Conservation (phyloP, 1,284 basidiomycete genomes). For the Xerocomus minutiporus region DNA sequence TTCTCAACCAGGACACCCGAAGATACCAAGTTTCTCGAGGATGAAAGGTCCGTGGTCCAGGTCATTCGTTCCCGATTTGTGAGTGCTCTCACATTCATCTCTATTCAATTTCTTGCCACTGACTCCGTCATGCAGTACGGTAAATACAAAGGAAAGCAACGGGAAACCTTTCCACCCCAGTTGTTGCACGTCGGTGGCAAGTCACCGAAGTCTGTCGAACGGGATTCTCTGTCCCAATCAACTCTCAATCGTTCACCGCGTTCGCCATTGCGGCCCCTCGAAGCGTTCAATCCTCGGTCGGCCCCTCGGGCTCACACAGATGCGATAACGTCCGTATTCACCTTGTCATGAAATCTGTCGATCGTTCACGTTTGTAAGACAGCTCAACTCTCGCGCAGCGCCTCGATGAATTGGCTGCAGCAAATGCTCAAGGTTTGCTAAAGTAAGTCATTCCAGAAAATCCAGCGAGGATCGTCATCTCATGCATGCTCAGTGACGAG, state of each 20-base stretch:
- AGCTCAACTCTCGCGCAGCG: constrained; percentile 72
- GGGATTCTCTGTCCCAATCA: constrained; percentile 10
- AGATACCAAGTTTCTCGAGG: constrained; percentile 33
- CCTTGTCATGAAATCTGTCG: constrained; percentile 12
- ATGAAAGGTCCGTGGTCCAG: constrained; percentile 50
- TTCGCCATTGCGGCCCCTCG: constrained; percentile 24
- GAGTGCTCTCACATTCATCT: constrained; percentile 34
- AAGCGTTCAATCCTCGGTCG: constrained; percentile 16
- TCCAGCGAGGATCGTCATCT: constrained; percentile 4
- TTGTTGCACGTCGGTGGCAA: constrained; percentile 18
- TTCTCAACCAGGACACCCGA: constrained; percentile 50
- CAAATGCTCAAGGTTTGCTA: constrained; percentile 71
- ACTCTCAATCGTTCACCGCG: constrained; percentile 11
- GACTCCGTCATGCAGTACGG: constrained; percentile 48
- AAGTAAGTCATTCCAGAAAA: constrained; percentile 45
- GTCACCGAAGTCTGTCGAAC: constrained; percentile 21
- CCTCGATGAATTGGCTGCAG: constrained; percentile 69
- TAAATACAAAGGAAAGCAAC: constrained; percentile 60
- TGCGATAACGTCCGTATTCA: constrained; percentile 58
- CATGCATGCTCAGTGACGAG: constrained; percentile 52
- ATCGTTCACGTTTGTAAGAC: constrained; percentile 14
- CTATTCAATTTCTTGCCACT: constrained; percentile 9
- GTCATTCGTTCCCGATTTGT: constrained; percentile 74
- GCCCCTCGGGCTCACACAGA: constrained; percentile 47
- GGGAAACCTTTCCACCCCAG: constrained; percentile 37